Percentiles rank a stretch among this genome's conserved stretches.
Conservation (phyloP, 192 early-diverging fungal genomes). For the Borealophlyctis nickersoniae region DNA sequence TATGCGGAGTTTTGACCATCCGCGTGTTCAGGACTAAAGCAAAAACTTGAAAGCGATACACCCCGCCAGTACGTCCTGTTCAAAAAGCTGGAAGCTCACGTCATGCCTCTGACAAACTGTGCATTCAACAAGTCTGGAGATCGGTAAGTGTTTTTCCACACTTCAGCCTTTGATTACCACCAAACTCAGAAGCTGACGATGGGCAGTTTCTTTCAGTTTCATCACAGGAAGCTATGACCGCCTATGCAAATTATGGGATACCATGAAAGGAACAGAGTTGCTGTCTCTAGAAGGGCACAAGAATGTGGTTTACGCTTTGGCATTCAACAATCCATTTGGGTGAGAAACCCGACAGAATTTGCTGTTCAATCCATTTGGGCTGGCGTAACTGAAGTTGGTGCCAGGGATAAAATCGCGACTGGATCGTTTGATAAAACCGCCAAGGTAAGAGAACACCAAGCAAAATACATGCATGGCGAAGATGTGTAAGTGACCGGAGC, state of each 20-base stretch:
- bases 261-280: slow-evolving; percentile 38
- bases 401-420: slow-evolving; percentile 46
- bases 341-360: not conserved
- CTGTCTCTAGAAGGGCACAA: slow-evolving; percentile 43
- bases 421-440: slow-evolving; percentile 54
- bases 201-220: slow-evolving; percentile 19
- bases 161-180: no score
- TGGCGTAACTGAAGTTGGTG: no score
- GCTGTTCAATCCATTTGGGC: not conserved
- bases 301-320: slow-evolving; percentile 49
- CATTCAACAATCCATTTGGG: slow-evolving; percentile 54
- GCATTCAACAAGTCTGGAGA: slow-evolving; percentile 46
- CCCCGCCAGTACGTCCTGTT: slow-evolving; percentile 16
- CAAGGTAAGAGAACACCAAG: slow-evolving; percentile 31
- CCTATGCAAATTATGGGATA: slow-evolving; percentile 46
- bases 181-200: no score
- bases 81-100: slow-evolving; percentile 39
- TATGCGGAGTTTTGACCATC: no score
- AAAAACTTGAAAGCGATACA: not conserved
- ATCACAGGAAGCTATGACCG: slow-evolving; percentile 53
- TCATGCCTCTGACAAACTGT: slow-evolving; percentile 53
- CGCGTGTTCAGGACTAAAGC: not conserved
- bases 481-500: no score
- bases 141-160: slow-evolving; percentile 23
- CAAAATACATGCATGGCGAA: slow-evolving; percentile 4